phyloP scores from a whole-genome alignment of 768 basidiomycete genomes.

The Tulasnella sp. region DNA sequence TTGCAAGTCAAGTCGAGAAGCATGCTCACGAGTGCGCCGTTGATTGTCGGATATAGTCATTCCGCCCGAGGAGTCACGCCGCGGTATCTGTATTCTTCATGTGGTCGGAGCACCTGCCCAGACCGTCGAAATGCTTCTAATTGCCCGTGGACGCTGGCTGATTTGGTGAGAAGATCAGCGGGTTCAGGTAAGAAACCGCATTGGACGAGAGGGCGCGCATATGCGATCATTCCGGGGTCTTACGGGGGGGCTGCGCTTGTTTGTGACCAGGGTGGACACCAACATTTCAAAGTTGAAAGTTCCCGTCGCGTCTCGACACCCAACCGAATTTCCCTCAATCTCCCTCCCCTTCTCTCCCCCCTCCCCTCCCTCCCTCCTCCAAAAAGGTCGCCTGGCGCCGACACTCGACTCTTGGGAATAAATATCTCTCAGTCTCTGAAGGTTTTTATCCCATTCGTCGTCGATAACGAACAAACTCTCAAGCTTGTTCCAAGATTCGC shows the following conservation, averaged over 20 bases:
- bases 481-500: conserved; percentile 7
- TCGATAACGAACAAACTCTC: conserved; percentile 13
- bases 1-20: background rate
- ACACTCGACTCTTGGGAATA: conserved; percentile 14
- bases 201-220: background rate
- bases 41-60: conserved; percentile 20
- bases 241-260: conserved; percentile 11
- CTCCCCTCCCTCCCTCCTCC: background rate
- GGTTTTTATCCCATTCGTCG: conserved; percentile 15
- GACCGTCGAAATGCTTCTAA: background rate
- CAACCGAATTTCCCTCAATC: conserved; percentile 4
- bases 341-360: background rate
- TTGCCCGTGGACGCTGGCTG: conserved; percentile 7
- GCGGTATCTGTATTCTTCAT: background rate
- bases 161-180: background rate
- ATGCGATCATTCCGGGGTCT: conserved; percentile 10
- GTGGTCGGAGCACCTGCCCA: conserved; percentile 1
- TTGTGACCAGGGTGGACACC: background rate
- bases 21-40: conserved; percentile 6
- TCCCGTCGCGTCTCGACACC: conserved; percentile 1
- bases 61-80: conserved; percentile 9
- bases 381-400: conserved; percentile 8
- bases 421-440: conserved; percentile 1
- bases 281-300: conserved; percentile 8
- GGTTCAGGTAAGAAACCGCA: background rate